Evolutionary conservation across 306 rosid species (phyloP).

Genomic region (Luffa acutangula): DNA sequence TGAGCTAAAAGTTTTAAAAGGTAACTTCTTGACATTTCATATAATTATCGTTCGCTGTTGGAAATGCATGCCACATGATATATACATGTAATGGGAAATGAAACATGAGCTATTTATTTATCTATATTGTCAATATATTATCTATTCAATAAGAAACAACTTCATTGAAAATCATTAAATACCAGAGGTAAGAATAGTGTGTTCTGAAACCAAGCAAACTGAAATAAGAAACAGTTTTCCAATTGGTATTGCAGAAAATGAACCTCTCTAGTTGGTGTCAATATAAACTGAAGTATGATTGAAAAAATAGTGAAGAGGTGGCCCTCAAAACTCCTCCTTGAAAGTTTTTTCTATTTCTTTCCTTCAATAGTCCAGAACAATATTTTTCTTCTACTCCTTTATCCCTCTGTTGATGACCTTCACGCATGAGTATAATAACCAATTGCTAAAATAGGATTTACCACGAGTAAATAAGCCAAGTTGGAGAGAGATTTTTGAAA

Average conservation of each 20-base stretch:
- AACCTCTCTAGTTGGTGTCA: neutral
- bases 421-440: neutral
- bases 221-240: neutral
- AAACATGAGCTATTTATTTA: neutral
- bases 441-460: neutral
- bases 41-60: neutral
- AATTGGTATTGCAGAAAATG: neutral
- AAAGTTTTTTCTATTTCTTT: neutral
- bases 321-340: neutral
- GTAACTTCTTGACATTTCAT: conserved; percentile 20
- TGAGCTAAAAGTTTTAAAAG: conserved; percentile 41
- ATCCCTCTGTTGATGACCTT: neutral
- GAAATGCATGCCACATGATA: neutral
- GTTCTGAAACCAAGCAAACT: neutral
- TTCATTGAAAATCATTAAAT: neutral
- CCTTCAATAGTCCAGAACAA: neutral
- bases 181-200: neutral
- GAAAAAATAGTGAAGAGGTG: neutral
- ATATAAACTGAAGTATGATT: neutral
- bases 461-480: neutral
- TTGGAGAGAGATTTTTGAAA: neutral
- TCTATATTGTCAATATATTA: neutral
- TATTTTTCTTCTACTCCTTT: neutral
- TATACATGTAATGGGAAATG: neutral
- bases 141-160: neutral